Percentiles rank a stretch among this genome's conserved stretches.
Evolutionary conservation across 352 stramenopile genomes (phyloP).

Genomic region (Phytopythium kandeliae): DNA sequence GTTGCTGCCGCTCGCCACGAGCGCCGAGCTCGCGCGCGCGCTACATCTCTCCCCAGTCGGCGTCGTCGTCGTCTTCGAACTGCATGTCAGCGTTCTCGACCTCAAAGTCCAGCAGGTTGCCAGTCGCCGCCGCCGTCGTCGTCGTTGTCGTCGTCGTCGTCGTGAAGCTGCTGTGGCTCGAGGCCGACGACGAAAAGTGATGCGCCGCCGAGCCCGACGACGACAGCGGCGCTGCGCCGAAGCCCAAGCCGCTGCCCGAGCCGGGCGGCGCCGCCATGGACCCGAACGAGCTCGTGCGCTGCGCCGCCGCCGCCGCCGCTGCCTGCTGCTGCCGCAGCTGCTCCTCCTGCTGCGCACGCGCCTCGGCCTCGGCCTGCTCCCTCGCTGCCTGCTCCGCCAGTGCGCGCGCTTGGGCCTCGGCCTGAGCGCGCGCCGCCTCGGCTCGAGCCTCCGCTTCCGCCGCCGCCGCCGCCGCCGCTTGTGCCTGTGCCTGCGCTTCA

Average conservation of each 20-base stretch:
- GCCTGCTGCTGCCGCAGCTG: conserved; percentile 20
- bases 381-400: conserved; percentile 16
- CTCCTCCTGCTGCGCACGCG: conserved; percentile 8
- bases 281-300: conserved; percentile 23
- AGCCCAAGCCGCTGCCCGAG: conserved; percentile 28
- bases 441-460: too few relatives aligned
- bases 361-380: conserved; percentile 23
- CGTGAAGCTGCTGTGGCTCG: conserved; percentile 13
- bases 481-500: conserved; percentile 16
- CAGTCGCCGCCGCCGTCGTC: conserved; percentile 21
- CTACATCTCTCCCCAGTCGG: conserved; percentile 84
- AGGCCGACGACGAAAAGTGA: conserved; percentile 20
- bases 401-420: conserved; percentile 18
- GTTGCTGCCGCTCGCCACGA: too few relatives aligned
- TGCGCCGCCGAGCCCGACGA: conserved; percentile 10
- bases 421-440: conserved; percentile 20
- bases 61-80: conserved; percentile 78
- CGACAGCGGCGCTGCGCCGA: conserved; percentile 14
- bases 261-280: conserved; percentile 13
- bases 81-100: conserved; percentile 67
- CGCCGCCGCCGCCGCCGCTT: conserved; percentile 5
- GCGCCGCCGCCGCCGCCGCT: conserved; percentile 10
- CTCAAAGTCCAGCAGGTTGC: conserved; percentile 72
- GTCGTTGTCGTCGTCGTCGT: conserved; percentile 21
- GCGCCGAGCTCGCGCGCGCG: too few relatives aligned